A percentile compares a stretch with the other conserved stretches of the same genome.
Conservation (phyloP, 371 early-diverging fungal genomes). For the Encephalitozoon romaleae region DNA sequence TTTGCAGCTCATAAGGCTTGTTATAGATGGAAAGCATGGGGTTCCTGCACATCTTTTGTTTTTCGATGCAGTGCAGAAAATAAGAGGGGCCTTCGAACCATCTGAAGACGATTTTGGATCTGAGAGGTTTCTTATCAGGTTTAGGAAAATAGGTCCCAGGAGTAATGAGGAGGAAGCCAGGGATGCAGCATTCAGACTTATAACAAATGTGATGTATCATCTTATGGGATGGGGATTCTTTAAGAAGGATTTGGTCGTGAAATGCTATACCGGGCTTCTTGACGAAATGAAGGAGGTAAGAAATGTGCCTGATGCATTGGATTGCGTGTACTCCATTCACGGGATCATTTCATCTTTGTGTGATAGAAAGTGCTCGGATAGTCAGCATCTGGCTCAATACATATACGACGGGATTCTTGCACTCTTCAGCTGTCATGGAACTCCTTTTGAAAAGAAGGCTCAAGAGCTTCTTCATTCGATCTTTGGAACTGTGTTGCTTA, state of each 20-base stretch:
- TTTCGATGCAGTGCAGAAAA: neutral
- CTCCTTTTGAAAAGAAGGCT: conserved; percentile 9
- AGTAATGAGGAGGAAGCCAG: neutral
- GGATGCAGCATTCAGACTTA: neutral
- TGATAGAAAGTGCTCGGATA: neutral
- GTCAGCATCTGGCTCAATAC: neutral
- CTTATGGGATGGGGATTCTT: neutral
- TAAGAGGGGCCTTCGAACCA: neutral
- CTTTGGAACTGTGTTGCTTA: neutral
- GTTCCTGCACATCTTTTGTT: neutral
- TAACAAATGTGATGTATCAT: neutral
- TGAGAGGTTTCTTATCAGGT: neutral
- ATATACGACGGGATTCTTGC: conserved; percentile 16
- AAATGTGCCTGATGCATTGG: neutral
- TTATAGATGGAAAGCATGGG: neutral
- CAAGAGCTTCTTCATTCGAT: conserved; percentile 4
- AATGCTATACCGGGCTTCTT: neutral
- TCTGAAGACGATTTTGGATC: neutral
- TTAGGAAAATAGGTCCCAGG: neutral
- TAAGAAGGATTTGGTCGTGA: neutral
- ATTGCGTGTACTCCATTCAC: neutral
- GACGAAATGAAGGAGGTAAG: neutral
- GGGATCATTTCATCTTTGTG: neutral
- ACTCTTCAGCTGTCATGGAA: conserved; percentile 3
- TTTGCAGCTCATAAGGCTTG: neutral